A percentile compares a stretch with the other conserved stretches of the same genome.
Conservation (phyloP, 1,284 basidiomycete genomes). For the Rhodotorula sp. region DNA sequence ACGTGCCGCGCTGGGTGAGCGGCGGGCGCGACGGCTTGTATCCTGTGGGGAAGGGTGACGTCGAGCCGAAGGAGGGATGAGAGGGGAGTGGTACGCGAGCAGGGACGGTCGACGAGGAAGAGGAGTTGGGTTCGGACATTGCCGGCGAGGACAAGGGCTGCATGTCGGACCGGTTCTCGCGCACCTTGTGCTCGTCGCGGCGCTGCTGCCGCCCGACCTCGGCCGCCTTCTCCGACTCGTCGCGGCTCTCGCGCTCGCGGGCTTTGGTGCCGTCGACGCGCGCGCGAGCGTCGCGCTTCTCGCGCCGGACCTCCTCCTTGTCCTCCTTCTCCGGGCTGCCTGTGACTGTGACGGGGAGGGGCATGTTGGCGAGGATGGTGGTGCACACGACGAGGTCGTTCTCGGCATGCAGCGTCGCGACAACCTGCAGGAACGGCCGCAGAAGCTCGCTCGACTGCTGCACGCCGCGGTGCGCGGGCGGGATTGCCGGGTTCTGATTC, state of each 20-base stretch:
- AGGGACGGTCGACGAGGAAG: neutral
- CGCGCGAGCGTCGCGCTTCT: neutral
- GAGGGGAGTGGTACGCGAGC: neutral
- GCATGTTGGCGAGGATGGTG: slow-evolving; percentile 12
- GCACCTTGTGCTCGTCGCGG: neutral
- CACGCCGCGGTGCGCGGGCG: neutral
- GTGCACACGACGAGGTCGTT: slow-evolving; percentile 15
- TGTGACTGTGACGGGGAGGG: slow-evolving; percentile 5
- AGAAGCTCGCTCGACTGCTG: neutral
- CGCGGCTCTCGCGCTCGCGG: neutral
- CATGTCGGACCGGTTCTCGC: neutral
- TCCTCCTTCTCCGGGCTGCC: neutral
- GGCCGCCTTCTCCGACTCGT: neutral
- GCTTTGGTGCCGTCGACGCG: neutral
- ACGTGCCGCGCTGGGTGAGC: neutral
- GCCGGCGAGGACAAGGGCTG: neutral
- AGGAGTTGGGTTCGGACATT: neutral
- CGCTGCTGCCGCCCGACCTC: neutral
- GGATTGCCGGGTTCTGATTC: slow-evolving; percentile 6
- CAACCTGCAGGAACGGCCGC: slow-evolving; percentile 15
- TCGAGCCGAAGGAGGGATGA: neutral
- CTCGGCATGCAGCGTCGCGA: slow-evolving; percentile 10
- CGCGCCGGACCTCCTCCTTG: neutral
- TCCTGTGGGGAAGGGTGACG: neutral
- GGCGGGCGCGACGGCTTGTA: slow-evolving; percentile 4